Base-by-base conservation (phyloP, 75 land plant genomes). In the Chamaecyparis obtusa region DNA sequence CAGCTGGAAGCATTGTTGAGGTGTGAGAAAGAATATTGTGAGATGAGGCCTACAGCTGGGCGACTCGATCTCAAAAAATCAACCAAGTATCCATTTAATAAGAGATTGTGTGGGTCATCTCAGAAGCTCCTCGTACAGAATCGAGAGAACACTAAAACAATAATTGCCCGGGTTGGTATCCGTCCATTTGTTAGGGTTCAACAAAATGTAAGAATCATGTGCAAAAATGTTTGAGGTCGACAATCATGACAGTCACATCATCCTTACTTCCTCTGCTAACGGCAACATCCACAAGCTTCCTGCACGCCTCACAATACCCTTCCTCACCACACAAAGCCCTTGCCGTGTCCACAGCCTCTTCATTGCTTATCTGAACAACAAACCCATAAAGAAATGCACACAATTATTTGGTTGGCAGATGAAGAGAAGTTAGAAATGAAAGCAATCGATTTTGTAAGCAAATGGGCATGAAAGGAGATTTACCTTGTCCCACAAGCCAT, bases 401-500 rank as follows among this genome's bases (percentile, higher is more conserved):
- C 11, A 43, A 86, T n/a, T 74, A 49, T 10, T 13, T 24, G 30
- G 33, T 32, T 27, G 16, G 24, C 83, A 39, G 83, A 7, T 8
- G 84, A 33, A 57, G 83, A 41, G 21, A 7, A 84, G 16, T 32
- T 21, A 24, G 13, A 14, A 85, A 9, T 39, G 64, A 83, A n/a
- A 44, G 14, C 24, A 84, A 39, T 44, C 6, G 13, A 48, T 48
- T n/a, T 32, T 6, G 16, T 54, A 43, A 64, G 69, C 51, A 48
- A 48, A 48, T 48, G 51, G 51, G 11, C 1, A 48, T 64, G 69
- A 64, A 19, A 64, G 19, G 5, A n/a, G n/a, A n/a, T n/a, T n/a
- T 84, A 93, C 96, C 90, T 89, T 89, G 76, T 95, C 92, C 96
- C 96, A 95, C 75, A 95, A 86, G 3, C 96, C 96, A 94, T 95